These are phyloP conservation scores for thale cress (Arabidopsis thaliana) DNA, from an alignment of 345 rosid genomes.

Conservation along the genomic window TAIR10.1 NC_003075.7:16102001-16102500, in stretches of 20 bases:
- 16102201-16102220: not conserved
- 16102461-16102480: not conserved
- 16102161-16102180: slow-evolving; percentile 3
- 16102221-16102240: slow-evolving; percentile 15
- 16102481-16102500: slow-evolving; percentile 20
- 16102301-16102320: slow-evolving; percentile 37
- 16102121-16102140: not conserved
- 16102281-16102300: slow-evolving; percentile 26
- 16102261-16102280: slow-evolving; percentile 37
- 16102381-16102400: slow-evolving; percentile 30
- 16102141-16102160: slow-evolving; percentile 15
- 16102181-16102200: slow-evolving; percentile 6
- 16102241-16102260: slow-evolving; percentile 24
- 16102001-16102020: slow-evolving; percentile 36
- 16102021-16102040: slow-evolving; percentile 47
- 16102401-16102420: slow-evolving; percentile 26
- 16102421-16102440: slow-evolving; percentile 17
- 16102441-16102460: slow-evolving; percentile 26
- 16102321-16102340: slow-evolving; percentile 23
- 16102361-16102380: not conserved
- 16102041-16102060: slow-evolving; percentile 43
- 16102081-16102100: slow-evolving; percentile 18
- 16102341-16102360: slow-evolving; percentile 32
- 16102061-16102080: slow-evolving; percentile 34
- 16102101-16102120: slow-evolving; percentile 17